Evolutionary conservation across 306 rosid genomes (phyloP).

Genomic region (Trifolium repens): DNA sequence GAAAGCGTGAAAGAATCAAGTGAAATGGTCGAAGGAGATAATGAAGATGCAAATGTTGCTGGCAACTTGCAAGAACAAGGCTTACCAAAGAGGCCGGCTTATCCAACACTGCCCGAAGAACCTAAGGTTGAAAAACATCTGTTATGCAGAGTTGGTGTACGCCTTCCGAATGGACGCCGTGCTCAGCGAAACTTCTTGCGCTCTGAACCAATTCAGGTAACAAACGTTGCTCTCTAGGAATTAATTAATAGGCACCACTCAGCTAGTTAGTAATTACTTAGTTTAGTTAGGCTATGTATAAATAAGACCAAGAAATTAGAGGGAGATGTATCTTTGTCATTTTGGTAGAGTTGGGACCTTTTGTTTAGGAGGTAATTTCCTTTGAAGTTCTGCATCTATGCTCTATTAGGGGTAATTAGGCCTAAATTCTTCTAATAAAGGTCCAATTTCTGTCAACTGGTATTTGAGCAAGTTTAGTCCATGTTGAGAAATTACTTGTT

Average conservation of each 20-base stretch:
- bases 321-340: not conserved
- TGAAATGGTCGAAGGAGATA: conserved; percentile 40
- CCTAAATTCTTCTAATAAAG: not conserved
- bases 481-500: too few species aligned
- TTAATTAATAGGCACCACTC: conserved; percentile 6
- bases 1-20: conserved; percentile 62
- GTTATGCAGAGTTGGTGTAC: conserved; percentile 81
- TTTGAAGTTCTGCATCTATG: not conserved
- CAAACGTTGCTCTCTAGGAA: not conserved
- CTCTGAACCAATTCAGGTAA: conserved; percentile 83
- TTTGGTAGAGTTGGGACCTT: not conserved
- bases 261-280: not conserved
- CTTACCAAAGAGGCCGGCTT: conserved; percentile 55
- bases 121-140: conserved; percentile 81
- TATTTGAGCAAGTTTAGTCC: not conserved
- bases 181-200: conserved; percentile 81
- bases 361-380: not conserved
- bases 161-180: conserved; percentile 92
- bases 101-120: conserved; percentile 83
- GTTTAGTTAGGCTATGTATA: not conserved
- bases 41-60: conserved; percentile 46
- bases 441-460: not conserved
- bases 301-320: not conserved
- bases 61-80: conserved; percentile 52
- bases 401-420: not conserved